Evolutionary conservation across 768 basidiomycete genomes (phyloP).

Genomic region (Dendrothele bispora): DNA sequence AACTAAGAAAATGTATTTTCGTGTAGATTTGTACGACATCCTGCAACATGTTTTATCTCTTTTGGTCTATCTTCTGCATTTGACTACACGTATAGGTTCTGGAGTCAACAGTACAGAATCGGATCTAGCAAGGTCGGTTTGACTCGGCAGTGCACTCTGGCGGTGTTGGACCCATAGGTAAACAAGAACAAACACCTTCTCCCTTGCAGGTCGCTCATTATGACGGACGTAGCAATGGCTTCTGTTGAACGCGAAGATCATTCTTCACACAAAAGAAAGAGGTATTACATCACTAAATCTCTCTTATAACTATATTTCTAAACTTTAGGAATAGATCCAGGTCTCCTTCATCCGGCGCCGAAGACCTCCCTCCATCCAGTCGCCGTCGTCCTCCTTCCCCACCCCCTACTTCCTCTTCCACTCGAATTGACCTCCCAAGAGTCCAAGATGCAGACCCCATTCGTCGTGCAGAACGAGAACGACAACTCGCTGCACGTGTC

Average conservation of each 20-base stretch:
- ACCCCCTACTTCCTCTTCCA: constrained; percentile 19
- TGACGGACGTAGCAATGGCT: constrained; percentile 42
- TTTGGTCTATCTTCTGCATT: too few species aligned
- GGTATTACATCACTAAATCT: constrained; percentile 27
- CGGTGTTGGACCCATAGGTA: not conserved
- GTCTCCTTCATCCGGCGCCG: constrained; percentile 42
- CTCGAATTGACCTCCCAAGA: constrained; percentile 28
- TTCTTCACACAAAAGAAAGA: constrained; percentile 51
- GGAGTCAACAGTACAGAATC: too few species aligned
- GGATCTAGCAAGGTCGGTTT: too few species aligned
- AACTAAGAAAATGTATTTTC: too few species aligned
- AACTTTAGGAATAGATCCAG: constrained; percentile 39
- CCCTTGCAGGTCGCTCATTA: too few species aligned
- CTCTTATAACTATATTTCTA: not conserved
- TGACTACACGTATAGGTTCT: too few species aligned
- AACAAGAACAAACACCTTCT: constrained; percentile 20
- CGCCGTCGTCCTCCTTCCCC: constrained; percentile 49
- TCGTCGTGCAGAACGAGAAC: constrained; percentile 75
- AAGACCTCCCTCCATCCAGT: constrained; percentile 41
- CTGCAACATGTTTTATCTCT: too few species aligned
- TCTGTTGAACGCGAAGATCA: constrained; percentile 31
- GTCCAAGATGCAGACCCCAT: constrained; percentile 77
- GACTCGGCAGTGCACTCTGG: too few species aligned
- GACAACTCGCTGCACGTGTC: constrained; percentile 70
- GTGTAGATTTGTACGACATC: not conserved